Conservation (phyloP, 257 asterid genomes). For the Paulownia fortunei region DNA sequence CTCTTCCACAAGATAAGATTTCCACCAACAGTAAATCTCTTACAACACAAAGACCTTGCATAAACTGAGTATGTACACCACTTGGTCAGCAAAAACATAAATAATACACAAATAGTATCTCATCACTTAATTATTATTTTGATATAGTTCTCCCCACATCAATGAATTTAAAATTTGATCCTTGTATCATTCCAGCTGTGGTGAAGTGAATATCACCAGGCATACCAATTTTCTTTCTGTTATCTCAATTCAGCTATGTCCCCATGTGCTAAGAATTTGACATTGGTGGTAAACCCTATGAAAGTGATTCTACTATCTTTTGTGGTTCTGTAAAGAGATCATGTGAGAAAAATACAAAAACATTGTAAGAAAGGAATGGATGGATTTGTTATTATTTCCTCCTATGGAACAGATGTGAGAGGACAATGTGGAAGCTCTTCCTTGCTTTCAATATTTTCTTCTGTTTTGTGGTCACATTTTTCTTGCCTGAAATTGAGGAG, state of each 20-base stretch:
- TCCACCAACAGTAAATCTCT: no score
- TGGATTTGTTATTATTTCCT: neutral
- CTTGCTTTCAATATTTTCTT: constrained; percentile 27
- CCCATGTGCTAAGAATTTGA: neutral
- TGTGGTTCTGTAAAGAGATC: neutral
- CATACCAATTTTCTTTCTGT: neutral
- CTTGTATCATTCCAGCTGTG: neutral
- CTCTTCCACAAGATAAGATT: no score
- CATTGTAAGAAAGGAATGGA: neutral
- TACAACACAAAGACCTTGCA: no score
- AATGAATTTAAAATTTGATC: neutral
- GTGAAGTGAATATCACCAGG: neutral
- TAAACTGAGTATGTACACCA: no score
- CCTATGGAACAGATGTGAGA: neutral
- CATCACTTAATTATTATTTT: neutral
- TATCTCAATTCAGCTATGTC: neutral
- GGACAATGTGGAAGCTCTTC: constrained; percentile 26
- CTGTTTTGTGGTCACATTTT: neutral
- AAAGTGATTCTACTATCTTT: no score
- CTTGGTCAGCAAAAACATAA: neutral
- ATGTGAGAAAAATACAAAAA: neutral
- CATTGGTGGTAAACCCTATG: neutral
- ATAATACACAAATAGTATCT: neutral
- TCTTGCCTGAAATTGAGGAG: no score
- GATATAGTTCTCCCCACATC: neutral